Evolutionary conservation across 371 early-diverging fungal species (phyloP).

Genomic region (Choanephora cucurbitarum): DNA sequence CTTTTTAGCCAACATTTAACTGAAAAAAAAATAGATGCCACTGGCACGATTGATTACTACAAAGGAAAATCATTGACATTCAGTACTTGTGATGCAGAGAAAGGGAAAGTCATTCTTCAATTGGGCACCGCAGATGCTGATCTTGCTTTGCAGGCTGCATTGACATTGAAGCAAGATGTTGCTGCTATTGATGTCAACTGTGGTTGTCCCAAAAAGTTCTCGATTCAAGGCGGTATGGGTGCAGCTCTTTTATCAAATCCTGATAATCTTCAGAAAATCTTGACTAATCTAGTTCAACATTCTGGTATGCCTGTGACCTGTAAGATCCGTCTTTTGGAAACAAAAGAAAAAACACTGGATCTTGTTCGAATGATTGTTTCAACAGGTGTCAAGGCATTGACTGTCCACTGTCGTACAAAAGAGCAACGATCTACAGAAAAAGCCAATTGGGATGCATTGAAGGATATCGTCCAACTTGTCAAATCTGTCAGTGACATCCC

Average conservation of each 20-base stretch:
- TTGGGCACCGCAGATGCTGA: constrained; percentile 86
- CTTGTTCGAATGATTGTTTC: constrained; percentile 79
- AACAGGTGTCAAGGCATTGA: constrained; percentile 89
- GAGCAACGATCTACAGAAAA: constrained; percentile 75
- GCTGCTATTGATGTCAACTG: constrained; percentile 94
- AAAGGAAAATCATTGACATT: constrained; percentile 61
- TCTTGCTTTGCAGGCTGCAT: constrained; percentile 86
- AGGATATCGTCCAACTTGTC: constrained; percentile 65
- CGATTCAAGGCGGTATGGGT: constrained; percentile 95
- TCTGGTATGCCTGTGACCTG: constrained; percentile 78
- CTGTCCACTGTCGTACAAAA: constrained; percentile 87
- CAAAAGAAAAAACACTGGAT: constrained; percentile 77
- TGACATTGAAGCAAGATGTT: constrained; percentile 81
- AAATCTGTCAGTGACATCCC: constrained; percentile 61
- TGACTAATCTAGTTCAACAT: constrained; percentile 74
- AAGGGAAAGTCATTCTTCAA: constrained; percentile 71
- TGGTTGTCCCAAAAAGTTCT: constrained; percentile 96
- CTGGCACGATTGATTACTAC: constrained; percentile 71
- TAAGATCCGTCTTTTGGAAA: constrained; percentile 74
- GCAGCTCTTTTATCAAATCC: constrained; percentile 88
- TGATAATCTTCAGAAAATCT: constrained; percentile 75
- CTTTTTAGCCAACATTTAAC: too few species aligned
- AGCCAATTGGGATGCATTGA: constrained; percentile 88
- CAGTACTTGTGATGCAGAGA: constrained; percentile 68
- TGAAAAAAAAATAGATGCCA: constrained; percentile 39